Conservation (phyloP, 345 rosid species). For the Populus ilicifolia region DNA sequence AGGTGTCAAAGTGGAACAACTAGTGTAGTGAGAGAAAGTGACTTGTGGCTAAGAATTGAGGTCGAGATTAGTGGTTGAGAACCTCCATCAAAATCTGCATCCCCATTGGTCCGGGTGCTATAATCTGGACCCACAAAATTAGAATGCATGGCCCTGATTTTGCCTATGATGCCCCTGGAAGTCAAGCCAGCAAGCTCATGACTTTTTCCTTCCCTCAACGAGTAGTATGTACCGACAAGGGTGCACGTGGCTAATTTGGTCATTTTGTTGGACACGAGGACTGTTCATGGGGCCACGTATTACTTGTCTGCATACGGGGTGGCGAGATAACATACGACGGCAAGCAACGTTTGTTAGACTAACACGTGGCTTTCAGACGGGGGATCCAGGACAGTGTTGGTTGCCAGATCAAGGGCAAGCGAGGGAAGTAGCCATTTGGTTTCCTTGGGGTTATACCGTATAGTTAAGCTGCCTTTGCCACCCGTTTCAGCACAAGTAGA, state of each 20-base stretch:
- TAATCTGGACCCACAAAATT: constrained; percentile 7
- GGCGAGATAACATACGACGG: neutral
- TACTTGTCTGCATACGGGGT: neutral
- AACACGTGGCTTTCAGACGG: neutral
- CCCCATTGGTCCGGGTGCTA: constrained; percentile 27
- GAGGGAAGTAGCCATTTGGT: too few species aligned
- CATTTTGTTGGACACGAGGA: neutral
- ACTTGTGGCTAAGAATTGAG: constrained; percentile 42
- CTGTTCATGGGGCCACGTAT: neutral
- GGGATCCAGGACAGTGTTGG: neutral
- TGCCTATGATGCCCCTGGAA: neutral
- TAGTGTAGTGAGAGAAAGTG: neutral
- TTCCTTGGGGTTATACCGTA: too few species aligned
- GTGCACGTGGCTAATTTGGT: neutral
- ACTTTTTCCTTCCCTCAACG: too few species aligned
- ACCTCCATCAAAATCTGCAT: constrained; percentile 41
- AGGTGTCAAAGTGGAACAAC: neutral
- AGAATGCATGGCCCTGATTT: neutral
- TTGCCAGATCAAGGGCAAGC: neutral
- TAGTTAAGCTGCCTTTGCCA: too few species aligned
- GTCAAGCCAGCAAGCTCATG: neutral
- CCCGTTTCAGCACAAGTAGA: too few species aligned
- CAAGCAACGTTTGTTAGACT: neutral
- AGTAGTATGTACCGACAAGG: neutral
- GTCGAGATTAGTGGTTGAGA: constrained; percentile 37